phyloP scores from a whole-genome alignment of 192 early-diverging fungal species.

The Jimgerdemannia lactiflua region DNA sequence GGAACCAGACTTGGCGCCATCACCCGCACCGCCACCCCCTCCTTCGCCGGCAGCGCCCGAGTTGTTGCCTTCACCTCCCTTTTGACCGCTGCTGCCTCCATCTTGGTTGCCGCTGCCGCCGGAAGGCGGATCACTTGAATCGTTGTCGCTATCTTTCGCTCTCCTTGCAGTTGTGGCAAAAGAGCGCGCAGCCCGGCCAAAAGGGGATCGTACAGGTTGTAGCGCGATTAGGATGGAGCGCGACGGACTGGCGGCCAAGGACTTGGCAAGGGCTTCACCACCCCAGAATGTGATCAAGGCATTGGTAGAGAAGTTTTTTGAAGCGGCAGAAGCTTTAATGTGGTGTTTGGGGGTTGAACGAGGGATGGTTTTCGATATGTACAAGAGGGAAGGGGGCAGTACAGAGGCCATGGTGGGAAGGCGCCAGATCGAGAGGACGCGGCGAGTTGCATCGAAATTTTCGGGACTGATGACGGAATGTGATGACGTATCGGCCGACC shows the following conservation, averaged over 20 bases:
- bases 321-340: slow-evolving; percentile 1
- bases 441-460: too few species aligned
- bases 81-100: slow-evolving; percentile 2
- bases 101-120: slow-evolving; percentile 1
- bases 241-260: slow-evolving; percentile 19
- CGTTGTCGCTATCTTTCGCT: slow-evolving; percentile 20
- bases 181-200: slow-evolving; percentile 8
- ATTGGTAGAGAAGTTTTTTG: slow-evolving; percentile 6
- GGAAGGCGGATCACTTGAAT: slow-evolving; percentile 17
- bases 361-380: slow-evolving; percentile 35
- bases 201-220: slow-evolving; percentile 14
- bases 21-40: slow-evolving; percentile 30
- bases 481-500: too few species aligned
- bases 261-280: slow-evolving; percentile 18
- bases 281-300: slow-evolving; percentile 19
- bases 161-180: background rate
- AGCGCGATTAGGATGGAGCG: slow-evolving; percentile 17
- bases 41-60: too few species aligned
- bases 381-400: slow-evolving; percentile 16
- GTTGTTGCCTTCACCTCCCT: slow-evolving; percentile 17
- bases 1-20: slow-evolving; percentile 17
- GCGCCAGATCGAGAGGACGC: too few species aligned
- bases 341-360: slow-evolving; percentile 20
- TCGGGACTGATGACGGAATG: too few species aligned
- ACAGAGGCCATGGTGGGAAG: too few species aligned